A percentile compares a stretch with the other conserved stretches of the same genome.
Conservation (phyloP, 495 filamentous ascomycete species). For the Aspergillus heteromorphus region DNA sequence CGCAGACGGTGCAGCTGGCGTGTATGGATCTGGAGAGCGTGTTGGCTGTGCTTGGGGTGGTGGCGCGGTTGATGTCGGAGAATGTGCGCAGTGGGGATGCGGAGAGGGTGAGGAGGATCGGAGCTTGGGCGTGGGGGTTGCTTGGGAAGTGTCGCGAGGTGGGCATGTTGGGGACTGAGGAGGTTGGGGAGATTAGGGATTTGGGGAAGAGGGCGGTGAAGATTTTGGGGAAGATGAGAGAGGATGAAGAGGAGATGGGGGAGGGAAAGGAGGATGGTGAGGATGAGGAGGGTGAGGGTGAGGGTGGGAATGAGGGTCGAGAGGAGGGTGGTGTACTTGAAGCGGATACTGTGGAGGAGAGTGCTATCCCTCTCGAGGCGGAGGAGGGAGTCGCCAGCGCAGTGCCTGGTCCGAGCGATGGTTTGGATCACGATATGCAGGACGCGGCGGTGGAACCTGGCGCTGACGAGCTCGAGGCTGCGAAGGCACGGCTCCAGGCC, state of each 20-base stretch:
- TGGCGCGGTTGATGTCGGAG: slow-evolving; percentile 39
- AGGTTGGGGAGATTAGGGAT: slow-evolving; percentile 47
- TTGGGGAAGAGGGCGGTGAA: slow-evolving; percentile 43
- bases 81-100: slow-evolving; percentile 35
- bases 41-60: slow-evolving; percentile 43
- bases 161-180: slow-evolving; percentile 42
- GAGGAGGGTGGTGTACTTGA: slow-evolving; percentile 1
- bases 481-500: slow-evolving; percentile 53
- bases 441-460: slow-evolving; percentile 16
- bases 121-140: slow-evolving; percentile 48
- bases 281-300: slow-evolving; percentile 16
- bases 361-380: too few relatives aligned
- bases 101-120: slow-evolving; percentile 44
- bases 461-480: slow-evolving; percentile 45
- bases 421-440: not conserved
- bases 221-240: slow-evolving; percentile 40
- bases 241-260: slow-evolving; percentile 25
- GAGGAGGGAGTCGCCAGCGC: too few relatives aligned
- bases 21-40: slow-evolving; percentile 60
- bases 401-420: not conserved
- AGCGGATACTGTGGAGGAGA: not conserved
- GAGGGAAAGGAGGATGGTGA: slow-evolving; percentile 24
- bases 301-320: slow-evolving; percentile 6
- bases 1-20: slow-evolving; percentile 62
- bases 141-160: slow-evolving; percentile 44